phyloP scores from a whole-genome alignment of 768 basidiomycete species.

The Ephemerocybe angulata region DNA sequence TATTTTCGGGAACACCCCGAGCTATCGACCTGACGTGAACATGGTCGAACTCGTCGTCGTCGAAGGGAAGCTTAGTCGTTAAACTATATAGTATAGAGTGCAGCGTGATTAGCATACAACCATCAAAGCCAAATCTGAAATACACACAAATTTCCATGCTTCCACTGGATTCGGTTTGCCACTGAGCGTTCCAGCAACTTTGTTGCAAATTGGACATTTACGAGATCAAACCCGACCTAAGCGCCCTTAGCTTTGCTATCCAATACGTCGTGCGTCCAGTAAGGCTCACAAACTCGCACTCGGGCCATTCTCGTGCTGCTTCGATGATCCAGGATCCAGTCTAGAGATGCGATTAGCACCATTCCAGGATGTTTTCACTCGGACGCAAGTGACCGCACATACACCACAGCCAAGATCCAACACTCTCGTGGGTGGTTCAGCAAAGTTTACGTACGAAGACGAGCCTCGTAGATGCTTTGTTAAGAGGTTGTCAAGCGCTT shows the following conservation, averaged over 20 bases:
- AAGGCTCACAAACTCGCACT: constrained; percentile 56
- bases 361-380: constrained; percentile 1
- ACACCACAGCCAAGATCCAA: constrained; percentile 77
- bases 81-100: constrained; percentile 50
- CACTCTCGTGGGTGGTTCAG: constrained; percentile 47
- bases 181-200: constrained; percentile 47
- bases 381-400: too few relatives aligned
- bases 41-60: constrained; percentile 80
- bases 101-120: background rate
- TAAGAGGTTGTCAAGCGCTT: constrained; percentile 52
- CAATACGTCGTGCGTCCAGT: background rate
- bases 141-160: constrained; percentile 72
- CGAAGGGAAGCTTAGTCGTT: constrained; percentile 73
- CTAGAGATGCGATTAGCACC: constrained; percentile 28
- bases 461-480: constrained; percentile 46
- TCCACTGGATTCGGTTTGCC: constrained; percentile 62
- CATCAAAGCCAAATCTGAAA: background rate
- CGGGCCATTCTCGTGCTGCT: constrained; percentile 67
- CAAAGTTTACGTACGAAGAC: constrained; percentile 59
- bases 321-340: constrained; percentile 70
- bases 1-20: constrained; percentile 70
- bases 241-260: background rate
- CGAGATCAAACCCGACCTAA: constrained; percentile 77
- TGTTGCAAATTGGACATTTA: constrained; percentile 66
- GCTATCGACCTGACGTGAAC: constrained; percentile 69